A percentile compares a stretch with the other conserved stretches of the same genome.
Conservation (phyloP, 2,329 filamentous ascomycete species). For the Seiridium unicorne region DNA sequence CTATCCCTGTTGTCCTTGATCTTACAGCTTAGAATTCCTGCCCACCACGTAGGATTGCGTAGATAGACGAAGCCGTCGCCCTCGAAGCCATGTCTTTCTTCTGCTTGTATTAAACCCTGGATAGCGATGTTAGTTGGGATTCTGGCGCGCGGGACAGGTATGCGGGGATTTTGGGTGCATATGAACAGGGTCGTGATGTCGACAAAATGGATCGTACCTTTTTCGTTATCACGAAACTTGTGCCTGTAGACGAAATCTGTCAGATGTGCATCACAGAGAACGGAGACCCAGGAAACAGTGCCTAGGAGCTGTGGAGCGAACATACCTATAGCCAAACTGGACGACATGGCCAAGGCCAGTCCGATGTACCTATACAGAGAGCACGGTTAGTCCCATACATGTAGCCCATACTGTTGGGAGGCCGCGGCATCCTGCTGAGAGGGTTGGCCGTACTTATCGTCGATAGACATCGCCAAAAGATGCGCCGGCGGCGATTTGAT, state of each 20-base stretch:
- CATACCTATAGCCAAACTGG: constrained; percentile 74
- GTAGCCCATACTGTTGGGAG: background rate
- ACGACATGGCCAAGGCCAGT: constrained; percentile 71
- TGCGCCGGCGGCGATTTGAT: background rate
- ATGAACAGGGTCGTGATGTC: background rate
- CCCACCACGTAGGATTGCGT: constrained; percentile 96
- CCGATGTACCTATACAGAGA: constrained; percentile 65
- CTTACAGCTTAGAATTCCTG: constrained; percentile 84
- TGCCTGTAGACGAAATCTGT: constrained; percentile 52
- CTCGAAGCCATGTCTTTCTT: constrained; percentile 90
- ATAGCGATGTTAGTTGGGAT: constrained; percentile 5
- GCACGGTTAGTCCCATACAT: constrained; percentile 26
- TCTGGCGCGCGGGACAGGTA: constrained; percentile 9
- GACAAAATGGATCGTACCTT: constrained; percentile 60
- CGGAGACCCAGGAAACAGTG: constrained; percentile 9
- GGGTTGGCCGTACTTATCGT: constrained; percentile 4
- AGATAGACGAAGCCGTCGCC: constrained; percentile 95
- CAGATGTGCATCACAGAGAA: constrained; percentile 11
- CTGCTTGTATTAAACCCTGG: constrained; percentile 85
- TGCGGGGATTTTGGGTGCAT: background rate
- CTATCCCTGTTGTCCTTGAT: constrained; percentile 5
- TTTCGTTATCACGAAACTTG: constrained; percentile 98
- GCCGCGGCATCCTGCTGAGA: background rate
- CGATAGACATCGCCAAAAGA: background rate
- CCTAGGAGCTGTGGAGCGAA: constrained; percentile 12